phyloP scores from a whole-genome alignment of 345 rosid species.

The Salix viminalis region DNA sequence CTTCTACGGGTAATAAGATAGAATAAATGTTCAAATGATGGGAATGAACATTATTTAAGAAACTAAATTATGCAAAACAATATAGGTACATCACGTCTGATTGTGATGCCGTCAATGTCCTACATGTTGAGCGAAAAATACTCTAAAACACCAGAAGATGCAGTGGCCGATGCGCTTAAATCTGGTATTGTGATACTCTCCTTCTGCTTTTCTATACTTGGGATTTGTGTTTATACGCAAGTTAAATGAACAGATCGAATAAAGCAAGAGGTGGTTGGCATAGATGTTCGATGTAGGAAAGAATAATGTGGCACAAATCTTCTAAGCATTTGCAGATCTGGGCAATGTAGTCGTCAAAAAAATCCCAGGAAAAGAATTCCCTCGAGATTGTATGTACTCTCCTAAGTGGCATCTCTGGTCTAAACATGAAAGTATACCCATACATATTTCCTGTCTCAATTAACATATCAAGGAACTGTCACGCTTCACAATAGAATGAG shows the following conservation, averaged over 20 bases:
- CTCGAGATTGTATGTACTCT: no score
- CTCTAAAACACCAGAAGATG: slow-evolving; percentile 74
- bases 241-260: not conserved
- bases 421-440: no score
- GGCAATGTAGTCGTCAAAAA: not conserved
- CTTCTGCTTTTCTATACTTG: not conserved
- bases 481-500: no score
- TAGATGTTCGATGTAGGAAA: not conserved
- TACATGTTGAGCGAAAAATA: slow-evolving; percentile 56
- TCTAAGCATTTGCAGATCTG: not conserved
- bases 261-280: not conserved
- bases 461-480: no score
- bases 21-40: not conserved
- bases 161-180: slow-evolving; percentile 69
- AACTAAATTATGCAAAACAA: not conserved
- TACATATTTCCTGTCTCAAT: no score
- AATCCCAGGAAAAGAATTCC: no score
- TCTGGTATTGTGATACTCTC: slow-evolving; percentile 43
- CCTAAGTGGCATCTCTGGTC: no score
- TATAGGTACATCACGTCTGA: slow-evolving; percentile 76
- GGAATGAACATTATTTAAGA: not conserved
- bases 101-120: slow-evolving; percentile 69
- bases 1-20: slow-evolving; percentile 54
- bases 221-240: not conserved
- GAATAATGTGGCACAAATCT: not conserved